These are phyloP conservation scores for Backusella australiensis DNA, from an alignment of 192 early-diverging fungal species.

Conservation along the genomic window DNA sequence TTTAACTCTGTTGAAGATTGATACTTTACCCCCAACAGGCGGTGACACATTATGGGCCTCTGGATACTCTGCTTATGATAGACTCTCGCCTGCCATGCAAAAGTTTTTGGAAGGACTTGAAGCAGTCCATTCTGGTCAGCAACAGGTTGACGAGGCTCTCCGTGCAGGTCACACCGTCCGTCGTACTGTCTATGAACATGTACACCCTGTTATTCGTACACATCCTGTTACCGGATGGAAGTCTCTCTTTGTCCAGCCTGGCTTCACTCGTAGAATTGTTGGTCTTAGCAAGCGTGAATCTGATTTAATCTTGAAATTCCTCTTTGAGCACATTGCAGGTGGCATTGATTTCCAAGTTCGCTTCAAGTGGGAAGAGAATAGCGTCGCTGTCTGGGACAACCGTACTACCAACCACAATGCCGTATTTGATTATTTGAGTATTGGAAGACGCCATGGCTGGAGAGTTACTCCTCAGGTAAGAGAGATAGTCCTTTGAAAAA, in stretches of 20 bases:
- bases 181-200: constrained; percentile 34
- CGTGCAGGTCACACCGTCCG: constrained; percentile 6
- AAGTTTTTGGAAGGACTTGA: constrained; percentile 32
- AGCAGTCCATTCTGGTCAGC: constrained; percentile 34
- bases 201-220: constrained; percentile 54
- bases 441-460: constrained; percentile 26
- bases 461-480: constrained; percentile 37
- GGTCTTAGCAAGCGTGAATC: constrained; percentile 49
- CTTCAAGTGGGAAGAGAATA: constrained; percentile 57
- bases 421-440: constrained; percentile 22
- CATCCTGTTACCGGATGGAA: constrained; percentile 74
- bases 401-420: constrained; percentile 53
- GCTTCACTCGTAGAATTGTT: constrained; percentile 59
- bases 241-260: constrained; percentile 60
- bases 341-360: constrained; percentile 54
- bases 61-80: constrained; percentile 31
- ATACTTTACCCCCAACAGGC: constrained; percentile 27
- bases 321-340: constrained; percentile 51
- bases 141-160: constrained; percentile 14
- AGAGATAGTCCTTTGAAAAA: neutral
- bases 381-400: constrained; percentile 71
- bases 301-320: constrained; percentile 53
- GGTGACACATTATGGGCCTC: constrained; percentile 34
- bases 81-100: constrained; percentile 19
- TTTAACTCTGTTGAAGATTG: constrained; percentile 32